Evolutionary conservation across 306 rosid genomes (phyloP).

Genomic region (Phaseolus lunatus): DNA sequence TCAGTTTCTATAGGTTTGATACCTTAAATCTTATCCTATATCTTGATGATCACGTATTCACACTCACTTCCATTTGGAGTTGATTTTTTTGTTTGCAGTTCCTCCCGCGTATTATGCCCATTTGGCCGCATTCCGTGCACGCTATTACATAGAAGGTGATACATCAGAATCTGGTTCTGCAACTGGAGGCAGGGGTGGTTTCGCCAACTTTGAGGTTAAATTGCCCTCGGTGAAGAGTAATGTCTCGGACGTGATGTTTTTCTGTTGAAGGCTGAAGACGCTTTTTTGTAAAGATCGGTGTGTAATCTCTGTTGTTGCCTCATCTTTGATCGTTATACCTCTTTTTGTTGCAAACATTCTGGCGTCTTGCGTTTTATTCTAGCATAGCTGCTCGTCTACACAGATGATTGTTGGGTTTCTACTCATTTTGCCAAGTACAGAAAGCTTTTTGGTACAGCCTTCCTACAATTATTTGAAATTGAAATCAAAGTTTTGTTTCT

Average conservation of each 20-base stretch:
- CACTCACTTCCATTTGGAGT: background rate
- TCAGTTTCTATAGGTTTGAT: constrained; percentile 54
- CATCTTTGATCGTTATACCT: background rate
- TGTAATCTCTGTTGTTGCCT: too few species aligned
- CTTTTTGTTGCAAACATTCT: background rate
- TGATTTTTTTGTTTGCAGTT: constrained; percentile 37
- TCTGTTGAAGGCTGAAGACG: constrained; percentile 34
- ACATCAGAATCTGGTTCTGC: constrained; percentile 43
- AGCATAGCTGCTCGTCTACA: too few species aligned
- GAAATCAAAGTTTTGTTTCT: too few species aligned
- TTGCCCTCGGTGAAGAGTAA: constrained; percentile 33
- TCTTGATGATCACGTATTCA: background rate
- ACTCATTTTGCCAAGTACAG: too few species aligned
- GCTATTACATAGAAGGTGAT: constrained; percentile 51
- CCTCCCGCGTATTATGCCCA: constrained; percentile 64
- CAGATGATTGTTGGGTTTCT: too few species aligned
- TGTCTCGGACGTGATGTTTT: constrained; percentile 53
- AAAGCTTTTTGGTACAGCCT: too few species aligned
- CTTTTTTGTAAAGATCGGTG: background rate
- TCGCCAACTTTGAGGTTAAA: background rate
- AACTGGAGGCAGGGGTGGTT: background rate
- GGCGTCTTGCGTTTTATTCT: too few species aligned
- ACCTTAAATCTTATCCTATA: background rate
- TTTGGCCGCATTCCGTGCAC: constrained; percentile 54
- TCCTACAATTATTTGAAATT: too few species aligned